Conservation (phyloP, 345 rosid genomes). For the Moricandia arvensis region DNA sequence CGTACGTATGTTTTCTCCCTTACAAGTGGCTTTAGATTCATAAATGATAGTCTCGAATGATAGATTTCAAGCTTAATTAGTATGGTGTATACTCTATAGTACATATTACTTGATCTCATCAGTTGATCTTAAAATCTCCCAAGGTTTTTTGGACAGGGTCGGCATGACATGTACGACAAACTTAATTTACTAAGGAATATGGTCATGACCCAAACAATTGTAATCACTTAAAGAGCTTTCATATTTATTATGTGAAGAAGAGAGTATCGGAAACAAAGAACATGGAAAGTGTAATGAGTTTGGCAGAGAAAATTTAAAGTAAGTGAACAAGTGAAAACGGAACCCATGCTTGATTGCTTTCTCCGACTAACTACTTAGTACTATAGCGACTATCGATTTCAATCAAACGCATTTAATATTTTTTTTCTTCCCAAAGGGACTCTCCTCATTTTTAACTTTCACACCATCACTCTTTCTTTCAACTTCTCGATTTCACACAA, state of each 20-base stretch:
- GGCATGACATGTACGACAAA: background rate
- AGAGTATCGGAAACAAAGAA: constrained; percentile 10
- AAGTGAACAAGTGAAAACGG: constrained; percentile 28
- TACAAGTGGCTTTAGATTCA: background rate
- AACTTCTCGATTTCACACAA: background rate
- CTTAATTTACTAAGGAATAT: background rate
- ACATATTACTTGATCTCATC: background rate
- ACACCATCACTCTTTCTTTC: constrained; percentile 18
- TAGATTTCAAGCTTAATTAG: background rate
- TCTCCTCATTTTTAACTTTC: constrained; percentile 21
- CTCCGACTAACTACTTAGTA: background rate
- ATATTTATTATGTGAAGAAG: constrained; percentile 1
- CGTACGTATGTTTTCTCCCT: background rate
- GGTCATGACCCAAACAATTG: background rate
- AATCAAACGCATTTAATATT: constrained; percentile 21
- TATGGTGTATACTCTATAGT: background rate
- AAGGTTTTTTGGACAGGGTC: background rate
- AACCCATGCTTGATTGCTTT: constrained; percentile 33
- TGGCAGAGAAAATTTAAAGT: background rate
- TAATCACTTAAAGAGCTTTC: background rate
- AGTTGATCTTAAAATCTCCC: background rate
- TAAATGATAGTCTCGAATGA: background rate
- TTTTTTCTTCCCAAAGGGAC: background rate
- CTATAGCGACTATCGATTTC: constrained; percentile 23
- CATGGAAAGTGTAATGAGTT: constrained; percentile 20